Evolutionary conservation across 345 rosid genomes (phyloP), one percentile per base, ranked within the genome.

Genomic region (Camelina laxa): DNA sequence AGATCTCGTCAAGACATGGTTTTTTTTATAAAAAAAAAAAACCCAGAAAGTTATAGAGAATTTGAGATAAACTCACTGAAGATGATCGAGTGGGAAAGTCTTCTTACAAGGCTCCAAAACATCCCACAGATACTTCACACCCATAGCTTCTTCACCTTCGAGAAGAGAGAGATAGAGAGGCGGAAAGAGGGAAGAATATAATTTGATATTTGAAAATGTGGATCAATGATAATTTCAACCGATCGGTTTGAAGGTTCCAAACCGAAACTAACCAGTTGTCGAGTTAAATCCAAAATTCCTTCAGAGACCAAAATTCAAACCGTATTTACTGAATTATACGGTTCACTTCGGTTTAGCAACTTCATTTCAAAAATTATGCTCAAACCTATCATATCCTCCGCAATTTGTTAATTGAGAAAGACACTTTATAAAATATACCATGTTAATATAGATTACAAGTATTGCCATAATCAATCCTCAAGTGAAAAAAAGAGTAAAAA

Each of bases 51-150:
- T 14, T 12, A 24, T 9, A 50, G 36, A 73, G 53, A 22, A 76
- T 45, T 15, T 27, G 51, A 75, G 7, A 57, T 27, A 22, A 19
- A 65, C 85, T 85, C 21, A 89, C 97, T 82, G 94, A 65, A 90
- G 94, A 83, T 86, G 83, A 70, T 87, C 88, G 67, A 95, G 98
- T 36, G 98, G 96, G 60, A 85, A 78, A 20, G 79, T 88, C 75
- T 89, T 92, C 90, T 92, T 91, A 91, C 97, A 95, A 33, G 98
- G 81, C 83, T 92, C 98, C 14, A 90, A 55, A 35, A 87, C 82
- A 69, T 90, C 96, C 99, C 99, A 92, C 7, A 95, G 73, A 70
- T 90, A 73, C 85, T 86, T 92, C 83, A 92, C 98, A 0, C 98
- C 98, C 97, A 95, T 94, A 4, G 59, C 51, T 49, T 36, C 36